Conservation (phyloP, 345 rosid genomes). For the Nasturtium officinale region DNA sequence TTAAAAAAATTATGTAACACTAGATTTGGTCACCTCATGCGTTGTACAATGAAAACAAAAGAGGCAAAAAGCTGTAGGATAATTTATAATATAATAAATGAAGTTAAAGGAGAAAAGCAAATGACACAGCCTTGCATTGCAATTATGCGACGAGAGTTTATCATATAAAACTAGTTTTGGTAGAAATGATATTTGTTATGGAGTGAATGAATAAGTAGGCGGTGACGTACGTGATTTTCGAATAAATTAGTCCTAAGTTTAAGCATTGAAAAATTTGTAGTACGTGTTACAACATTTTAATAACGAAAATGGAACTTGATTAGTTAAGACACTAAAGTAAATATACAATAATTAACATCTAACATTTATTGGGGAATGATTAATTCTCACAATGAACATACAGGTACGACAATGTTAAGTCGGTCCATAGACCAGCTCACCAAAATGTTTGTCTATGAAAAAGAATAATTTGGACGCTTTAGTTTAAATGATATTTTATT, state of each 20-base stretch:
- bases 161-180: conserved; percentile 37
- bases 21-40: conserved; percentile 44
- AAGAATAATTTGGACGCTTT: conserved; percentile 17
- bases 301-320: conserved; percentile 12
- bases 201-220: conserved; percentile 31
- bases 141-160: conserved; percentile 28
- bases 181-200: conserved; percentile 36
- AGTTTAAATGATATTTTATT: neutral
- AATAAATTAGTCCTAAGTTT: conserved; percentile 25
- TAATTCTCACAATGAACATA: conserved; percentile 1
- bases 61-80: conserved; percentile 34
- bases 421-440: conserved; percentile 36
- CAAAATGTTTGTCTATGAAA: conserved; percentile 20
- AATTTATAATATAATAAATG: conserved; percentile 9
- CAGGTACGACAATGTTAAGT: conserved; percentile 30
- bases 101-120: conserved; percentile 13
- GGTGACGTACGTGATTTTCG: conserved; percentile 28
- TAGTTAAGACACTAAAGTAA: neutral
- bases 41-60: conserved; percentile 40
- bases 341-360: conserved; percentile 17
- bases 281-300: conserved; percentile 22
- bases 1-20: conserved; percentile 17
- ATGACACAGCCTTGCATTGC: conserved; percentile 47
- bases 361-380: conserved; percentile 27
- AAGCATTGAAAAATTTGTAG: conserved; percentile 2